Evolutionary conservation across 2,329 filamentous ascomycete species (phyloP).

Genomic region (Raffaelea arxii): DNA sequence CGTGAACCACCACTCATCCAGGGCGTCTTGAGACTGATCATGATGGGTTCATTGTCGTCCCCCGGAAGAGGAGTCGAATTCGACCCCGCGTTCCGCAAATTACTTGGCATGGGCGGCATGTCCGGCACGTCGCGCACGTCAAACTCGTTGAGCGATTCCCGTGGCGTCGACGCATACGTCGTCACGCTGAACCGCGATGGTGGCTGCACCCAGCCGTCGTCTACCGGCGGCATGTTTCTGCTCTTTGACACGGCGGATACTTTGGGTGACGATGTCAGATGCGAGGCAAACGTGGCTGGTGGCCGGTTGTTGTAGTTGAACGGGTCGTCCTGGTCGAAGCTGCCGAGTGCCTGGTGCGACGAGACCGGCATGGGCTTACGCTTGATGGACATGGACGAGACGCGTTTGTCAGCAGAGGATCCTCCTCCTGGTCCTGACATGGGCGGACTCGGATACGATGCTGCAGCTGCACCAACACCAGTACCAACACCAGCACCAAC

Average conservation of each 20-base stretch:
- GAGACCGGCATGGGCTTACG: constrained; percentile 10
- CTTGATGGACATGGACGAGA: constrained; percentile 4
- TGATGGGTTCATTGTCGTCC: constrained; percentile 16
- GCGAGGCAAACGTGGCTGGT: too few species aligned
- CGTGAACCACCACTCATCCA: constrained; percentile 17
- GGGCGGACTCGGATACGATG: constrained; percentile 30
- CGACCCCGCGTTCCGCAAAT: neutral
- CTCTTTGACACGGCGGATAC: too few species aligned
- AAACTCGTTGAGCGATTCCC: constrained; percentile 20
- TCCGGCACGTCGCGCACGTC: constrained; percentile 7
- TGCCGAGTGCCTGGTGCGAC: constrained; percentile 6
- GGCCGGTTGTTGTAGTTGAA: constrained; percentile 15
- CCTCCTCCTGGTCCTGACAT: constrained; percentile 17
- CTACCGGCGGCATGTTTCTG: constrained; percentile 13
- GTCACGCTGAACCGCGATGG: constrained; percentile 55
- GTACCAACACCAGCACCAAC: too few species aligned
- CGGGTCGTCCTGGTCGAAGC: constrained; percentile 13
- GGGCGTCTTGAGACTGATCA: constrained; percentile 23
- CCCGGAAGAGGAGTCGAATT: constrained; percentile 9
- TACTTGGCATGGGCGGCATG: constrained; percentile 9
- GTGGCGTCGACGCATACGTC: constrained; percentile 46
- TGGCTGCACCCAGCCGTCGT: constrained; percentile 36
- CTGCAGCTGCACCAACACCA: too few species aligned
- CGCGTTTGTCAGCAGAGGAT: too few species aligned
- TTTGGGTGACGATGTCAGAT: too few species aligned